phyloP scores from a whole-genome alignment of 2,329 filamentous ascomycete species.

The Cladosporium sp. region DNA sequence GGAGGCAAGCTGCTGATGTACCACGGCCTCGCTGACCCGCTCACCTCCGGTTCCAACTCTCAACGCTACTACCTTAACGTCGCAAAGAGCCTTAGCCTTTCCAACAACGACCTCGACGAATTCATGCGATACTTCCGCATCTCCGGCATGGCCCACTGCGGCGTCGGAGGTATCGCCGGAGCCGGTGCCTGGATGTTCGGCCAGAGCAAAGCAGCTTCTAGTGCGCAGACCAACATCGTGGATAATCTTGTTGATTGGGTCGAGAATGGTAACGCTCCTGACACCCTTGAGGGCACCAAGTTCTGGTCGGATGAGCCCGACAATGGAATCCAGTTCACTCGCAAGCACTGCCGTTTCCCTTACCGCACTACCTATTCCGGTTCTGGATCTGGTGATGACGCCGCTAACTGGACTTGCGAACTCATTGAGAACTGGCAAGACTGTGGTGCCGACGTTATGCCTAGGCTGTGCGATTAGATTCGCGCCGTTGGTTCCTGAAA shows the following conservation, averaged over 20 bases:
- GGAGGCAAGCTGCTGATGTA: slow-evolving; percentile 43
- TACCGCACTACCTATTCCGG: slow-evolving; percentile 33
- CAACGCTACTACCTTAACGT: slow-evolving; percentile 49
- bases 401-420: slow-evolving; percentile 35
- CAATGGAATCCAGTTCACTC: slow-evolving; percentile 40
- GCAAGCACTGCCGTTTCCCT: slow-evolving; percentile 42
- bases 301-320: slow-evolving; percentile 39
- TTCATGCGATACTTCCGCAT: slow-evolving; percentile 49
- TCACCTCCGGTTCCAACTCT: slow-evolving; percentile 44
- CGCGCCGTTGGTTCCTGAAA: no score
- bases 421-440: slow-evolving; percentile 27
- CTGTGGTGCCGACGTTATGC: slow-evolving; percentile 15
- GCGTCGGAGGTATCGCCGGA: slow-evolving; percentile 37
- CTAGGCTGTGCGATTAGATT: background rate
- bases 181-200: slow-evolving; percentile 41
- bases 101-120: slow-evolving; percentile 35
- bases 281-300: slow-evolving; percentile 40
- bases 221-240: slow-evolving; percentile 42
- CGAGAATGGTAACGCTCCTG: slow-evolving; percentile 28
- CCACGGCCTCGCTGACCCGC: slow-evolving; percentile 39
- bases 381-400: slow-evolving; percentile 26
- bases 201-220: slow-evolving; percentile 27
- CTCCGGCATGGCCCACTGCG: slow-evolving; percentile 51
- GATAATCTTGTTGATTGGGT: slow-evolving; percentile 40
- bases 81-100: slow-evolving; percentile 32